Base-by-base conservation (phyloP, 148 eudicot genomes). In the Silene conica region DNA sequence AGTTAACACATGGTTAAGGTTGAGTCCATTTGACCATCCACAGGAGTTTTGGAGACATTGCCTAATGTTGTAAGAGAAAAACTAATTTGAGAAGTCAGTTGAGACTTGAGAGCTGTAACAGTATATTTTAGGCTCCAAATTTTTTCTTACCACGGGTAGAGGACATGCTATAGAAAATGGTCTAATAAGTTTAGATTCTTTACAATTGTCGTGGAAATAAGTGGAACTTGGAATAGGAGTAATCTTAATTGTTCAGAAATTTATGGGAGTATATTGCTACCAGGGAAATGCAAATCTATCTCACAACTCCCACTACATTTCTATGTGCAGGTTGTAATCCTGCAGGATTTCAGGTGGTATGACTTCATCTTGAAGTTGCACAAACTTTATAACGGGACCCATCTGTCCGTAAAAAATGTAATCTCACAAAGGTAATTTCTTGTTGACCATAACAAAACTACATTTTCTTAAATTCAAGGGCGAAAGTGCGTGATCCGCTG, bases 301-400 rank as follows among this genome's bases (percentile, higher is more conserved):
- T 55, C 22, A 62, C 55, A 21, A 66, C 12, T 16, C 38, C 23
- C n/a, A 57, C 15, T 26, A 45, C 43, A 23, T 22, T 61, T 65
- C 64, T 55, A 20, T 71, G 58, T 72, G 74, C 90, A 95, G 98
- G 90, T 87, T 71, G 97, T 92, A 80, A 77, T 79, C 76, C 97
- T 92, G 77, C 97, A 90, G 84, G 96, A 92, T 81, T 95, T 95
- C 88, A 92, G 83, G 79, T 95, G 98, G 98, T 92, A 92, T 23
- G 97, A 95, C 79, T 95, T 95, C 79, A 63, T 95, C 78, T 74
- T 89, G 76, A 87, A 92, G 70, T 71, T 95, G 74, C 97, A 87
- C 77, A 91, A 82, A 84, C 82, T 94, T 72, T 95, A 92, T 77
- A 79, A 80, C 45, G 97, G 98, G 61, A 87, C 96, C 38, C 98